A percentile compares a stretch with the other conserved stretches of the same genome.
phyloP scores from a whole-genome alignment of 495 filamentous ascomycete species.

The Penicillium dipodomyicola region DNA sequence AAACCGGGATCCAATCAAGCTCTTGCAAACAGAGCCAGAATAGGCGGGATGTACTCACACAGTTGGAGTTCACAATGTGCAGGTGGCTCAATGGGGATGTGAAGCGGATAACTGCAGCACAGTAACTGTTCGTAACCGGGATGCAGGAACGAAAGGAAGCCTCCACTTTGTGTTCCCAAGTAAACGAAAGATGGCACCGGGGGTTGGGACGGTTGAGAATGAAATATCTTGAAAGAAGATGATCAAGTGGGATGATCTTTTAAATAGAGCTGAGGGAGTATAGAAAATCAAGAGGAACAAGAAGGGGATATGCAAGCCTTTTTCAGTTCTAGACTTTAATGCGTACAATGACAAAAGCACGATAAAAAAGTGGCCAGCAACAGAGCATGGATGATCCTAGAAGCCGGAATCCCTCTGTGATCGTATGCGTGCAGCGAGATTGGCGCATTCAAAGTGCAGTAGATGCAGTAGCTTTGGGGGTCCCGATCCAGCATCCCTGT shows the following conservation, averaged over 20 bases:
- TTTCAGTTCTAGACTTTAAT: conserved; percentile 18
- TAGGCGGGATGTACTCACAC: conserved; percentile 17
- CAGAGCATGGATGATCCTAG: conserved; percentile 42
- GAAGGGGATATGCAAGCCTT: conserved; percentile 16
- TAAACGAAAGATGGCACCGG: conserved; percentile 16
- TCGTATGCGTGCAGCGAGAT: conserved; percentile 20
- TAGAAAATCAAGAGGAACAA: conserved; percentile 9
- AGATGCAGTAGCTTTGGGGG: conserved; percentile 15
- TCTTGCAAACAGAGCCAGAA: conserved; percentile 19
- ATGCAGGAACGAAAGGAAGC: conserved; percentile 24
- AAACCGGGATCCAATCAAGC: conserved; percentile 22
- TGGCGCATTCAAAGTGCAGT: conserved; percentile 13
- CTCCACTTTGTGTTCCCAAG: conserved; percentile 18
- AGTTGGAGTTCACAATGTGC: conserved; percentile 8
- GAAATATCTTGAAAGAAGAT: conserved; percentile 22
- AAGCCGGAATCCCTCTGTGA: conserved; percentile 14
- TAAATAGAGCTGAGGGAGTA: conserved; percentile 8
- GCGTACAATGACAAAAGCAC: conserved; percentile 12
- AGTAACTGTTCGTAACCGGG: conserved; percentile 23
- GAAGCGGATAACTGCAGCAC: conserved; percentile 22
- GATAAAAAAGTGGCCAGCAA: conserved; percentile 12
- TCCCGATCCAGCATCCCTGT: conserved; percentile 22
- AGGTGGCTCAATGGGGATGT: conserved; percentile 6
- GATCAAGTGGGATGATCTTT: conserved; percentile 13
- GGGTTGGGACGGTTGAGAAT: conserved; percentile 27